These are phyloP conservation scores for Macaranga tanarius DNA, from an alignment of 441 rosid species.

Conservation along the genomic window DNA sequence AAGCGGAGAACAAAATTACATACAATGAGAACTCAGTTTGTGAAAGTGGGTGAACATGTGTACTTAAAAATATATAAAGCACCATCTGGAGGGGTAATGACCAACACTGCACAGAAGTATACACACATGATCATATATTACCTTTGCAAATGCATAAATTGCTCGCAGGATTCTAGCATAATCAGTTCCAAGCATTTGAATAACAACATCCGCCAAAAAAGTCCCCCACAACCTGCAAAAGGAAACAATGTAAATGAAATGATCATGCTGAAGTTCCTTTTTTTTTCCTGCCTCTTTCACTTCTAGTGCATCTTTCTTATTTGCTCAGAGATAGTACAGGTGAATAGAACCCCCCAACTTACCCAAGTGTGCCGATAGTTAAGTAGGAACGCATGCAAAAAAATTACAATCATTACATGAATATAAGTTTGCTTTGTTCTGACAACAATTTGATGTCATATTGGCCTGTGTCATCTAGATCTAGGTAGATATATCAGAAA, in stretches of 20 bases:
- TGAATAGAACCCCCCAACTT: background rate
- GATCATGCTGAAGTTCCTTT: background rate
- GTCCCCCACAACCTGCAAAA: slow-evolving; percentile 91
- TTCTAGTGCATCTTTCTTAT: background rate
- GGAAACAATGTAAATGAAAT: background rate
- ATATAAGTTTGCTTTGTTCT: background rate
- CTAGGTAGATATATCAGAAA: background rate
- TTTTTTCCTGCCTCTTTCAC: background rate
- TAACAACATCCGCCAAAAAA: slow-evolving; percentile 85
- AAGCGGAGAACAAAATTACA: background rate
- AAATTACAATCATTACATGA: background rate
- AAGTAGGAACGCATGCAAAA: background rate
- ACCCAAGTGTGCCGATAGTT: background rate
- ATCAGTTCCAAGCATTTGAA: slow-evolving; percentile 98
- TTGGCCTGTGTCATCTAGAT: background rate
- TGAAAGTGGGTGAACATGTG: background rate
- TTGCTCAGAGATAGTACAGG: background rate
- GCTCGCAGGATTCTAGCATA: slow-evolving; percentile 92
- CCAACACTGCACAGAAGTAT: background rate
- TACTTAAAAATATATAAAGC: background rate
- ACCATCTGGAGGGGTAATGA: slow-evolving; percentile 1
- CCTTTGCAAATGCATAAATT: slow-evolving; percentile 93
- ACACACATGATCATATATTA: slow-evolving; percentile 29
- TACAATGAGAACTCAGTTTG: background rate
- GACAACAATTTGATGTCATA: background rate